Evolutionary conservation across 164 flowering plant species (phyloP).

Genomic region (Cinnamomum micranthum): DNA sequence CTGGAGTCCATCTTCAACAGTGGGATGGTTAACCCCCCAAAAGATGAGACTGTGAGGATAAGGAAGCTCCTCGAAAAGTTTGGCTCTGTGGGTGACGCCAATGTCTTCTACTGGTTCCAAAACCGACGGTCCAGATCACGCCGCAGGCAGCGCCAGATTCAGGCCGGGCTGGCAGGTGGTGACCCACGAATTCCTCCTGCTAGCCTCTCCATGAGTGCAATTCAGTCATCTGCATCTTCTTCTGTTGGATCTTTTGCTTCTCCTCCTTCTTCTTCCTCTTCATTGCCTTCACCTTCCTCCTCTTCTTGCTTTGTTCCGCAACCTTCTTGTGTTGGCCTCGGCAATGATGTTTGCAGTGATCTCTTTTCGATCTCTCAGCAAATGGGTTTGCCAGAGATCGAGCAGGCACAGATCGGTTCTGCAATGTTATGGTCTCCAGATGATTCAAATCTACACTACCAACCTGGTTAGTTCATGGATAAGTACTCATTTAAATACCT

Average conservation of each 20-base stretch:
- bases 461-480: slow-evolving; percentile 41
- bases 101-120: slow-evolving; percentile 98
- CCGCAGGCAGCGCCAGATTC: slow-evolving; percentile 78
- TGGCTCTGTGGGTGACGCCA: slow-evolving; percentile 89
- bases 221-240: slow-evolving; percentile 20
- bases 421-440: slow-evolving; percentile 33
- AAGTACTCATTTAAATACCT: not conserved
- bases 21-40: slow-evolving; percentile 97
- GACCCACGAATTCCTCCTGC: slow-evolving; percentile 8
- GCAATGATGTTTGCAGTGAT: slow-evolving; percentile 2
- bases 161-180: slow-evolving; percentile 40
- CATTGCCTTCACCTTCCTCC: slow-evolving; percentile 2
- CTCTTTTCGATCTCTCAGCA: slow-evolving; percentile 36
- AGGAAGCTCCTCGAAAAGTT: slow-evolving; percentile 75
- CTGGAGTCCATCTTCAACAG: slow-evolving; percentile 96
- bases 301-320: slow-evolving; percentile 20
- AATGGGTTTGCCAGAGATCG: slow-evolving; percentile 37
- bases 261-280: slow-evolving; percentile 3
- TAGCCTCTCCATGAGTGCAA: slow-evolving; percentile 19
- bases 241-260: not conserved
- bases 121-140: slow-evolving; percentile 81
- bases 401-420: slow-evolving; percentile 16
- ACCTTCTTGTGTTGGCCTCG: slow-evolving; percentile 4
- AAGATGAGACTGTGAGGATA: slow-evolving; percentile 81
- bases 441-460: slow-evolving; percentile 39